These are phyloP conservation scores for Phaeosphaeria sp. DNA, from an alignment of 2,329 filamentous ascomycete species.

Conservation along the genomic window DNA sequence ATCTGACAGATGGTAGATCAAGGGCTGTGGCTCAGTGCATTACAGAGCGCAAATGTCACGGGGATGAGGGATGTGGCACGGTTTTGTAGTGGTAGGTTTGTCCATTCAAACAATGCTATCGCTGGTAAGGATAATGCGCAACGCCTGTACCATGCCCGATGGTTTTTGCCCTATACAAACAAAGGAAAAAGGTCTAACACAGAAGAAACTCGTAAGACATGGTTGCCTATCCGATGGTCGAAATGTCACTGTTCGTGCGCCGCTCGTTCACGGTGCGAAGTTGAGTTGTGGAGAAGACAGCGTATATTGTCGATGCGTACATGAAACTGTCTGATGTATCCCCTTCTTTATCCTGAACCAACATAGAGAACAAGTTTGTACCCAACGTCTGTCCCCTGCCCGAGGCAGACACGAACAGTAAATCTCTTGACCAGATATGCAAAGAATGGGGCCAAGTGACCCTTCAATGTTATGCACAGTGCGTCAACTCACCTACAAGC, in stretches of 20 bases:
- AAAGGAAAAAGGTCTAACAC: neutral
- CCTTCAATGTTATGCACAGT: slow-evolving; percentile 23
- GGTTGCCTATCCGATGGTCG: neutral
- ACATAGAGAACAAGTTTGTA: slow-evolving; percentile 20
- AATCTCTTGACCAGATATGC: slow-evolving; percentile 29
- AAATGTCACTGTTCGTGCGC: neutral
- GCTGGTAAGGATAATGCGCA: neutral
- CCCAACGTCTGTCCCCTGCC: slow-evolving; percentile 23
- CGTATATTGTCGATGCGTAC: slow-evolving; percentile 28
- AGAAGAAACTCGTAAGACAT: neutral
- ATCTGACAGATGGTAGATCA: too few species aligned
- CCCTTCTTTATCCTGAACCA: slow-evolving; percentile 13
- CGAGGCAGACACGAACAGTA: slow-evolving; percentile 25
- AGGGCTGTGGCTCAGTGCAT: too few species aligned
- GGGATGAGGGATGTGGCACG: too few species aligned
- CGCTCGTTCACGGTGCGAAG: neutral
- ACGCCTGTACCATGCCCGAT: neutral
- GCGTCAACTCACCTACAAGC: slow-evolving; percentile 23
- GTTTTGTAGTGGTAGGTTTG: neutral
- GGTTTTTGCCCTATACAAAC: neutral
- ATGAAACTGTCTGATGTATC: neutral
- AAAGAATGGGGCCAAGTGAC: slow-evolving; percentile 34
- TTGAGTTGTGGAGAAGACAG: slow-evolving; percentile 19
- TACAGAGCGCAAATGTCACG: too few species aligned
- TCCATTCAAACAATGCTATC: neutral